A percentile compares a stretch with the other conserved stretches of the same genome.
phyloP scores from a whole-genome alignment of 176 grass and related monocot species.

The Ensete ventricosum region DNA sequence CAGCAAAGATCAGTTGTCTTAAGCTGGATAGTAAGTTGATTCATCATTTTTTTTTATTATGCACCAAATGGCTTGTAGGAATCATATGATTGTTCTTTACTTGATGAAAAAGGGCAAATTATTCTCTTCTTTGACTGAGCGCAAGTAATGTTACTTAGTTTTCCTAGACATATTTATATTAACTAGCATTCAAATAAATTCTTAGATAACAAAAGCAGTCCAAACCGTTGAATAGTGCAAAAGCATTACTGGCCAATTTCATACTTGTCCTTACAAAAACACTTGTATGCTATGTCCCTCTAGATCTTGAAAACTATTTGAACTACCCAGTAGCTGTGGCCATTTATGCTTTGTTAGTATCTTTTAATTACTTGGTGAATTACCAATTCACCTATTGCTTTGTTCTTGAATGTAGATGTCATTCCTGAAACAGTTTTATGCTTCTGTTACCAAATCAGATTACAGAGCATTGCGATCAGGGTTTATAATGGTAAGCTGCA shows the following conservation, averaged over 20 bases:
- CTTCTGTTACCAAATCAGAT: slow-evolving; percentile 81
- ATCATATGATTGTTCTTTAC: neutral
- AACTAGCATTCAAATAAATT: neutral
- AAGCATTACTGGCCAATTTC: too few relatives aligned
- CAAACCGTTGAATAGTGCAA: neutral
- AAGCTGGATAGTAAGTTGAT: slow-evolving; percentile 9
- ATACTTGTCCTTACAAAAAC: too few relatives aligned
- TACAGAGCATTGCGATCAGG: slow-evolving; percentile 72
- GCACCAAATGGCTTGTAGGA: neutral
- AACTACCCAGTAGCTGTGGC: neutral
- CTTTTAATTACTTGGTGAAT: neutral
- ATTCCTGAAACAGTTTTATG: slow-evolving; percentile 73
- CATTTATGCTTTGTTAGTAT: neutral
- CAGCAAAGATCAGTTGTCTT: slow-evolving; percentile 14
- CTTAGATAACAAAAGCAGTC: neutral
- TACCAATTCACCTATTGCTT: slow-evolving; percentile 18
- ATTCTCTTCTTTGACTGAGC: neutral
- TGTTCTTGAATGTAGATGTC: slow-evolving; percentile 44
- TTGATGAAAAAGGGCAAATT: neutral
- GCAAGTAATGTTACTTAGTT: neutral
- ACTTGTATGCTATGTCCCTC: neutral
- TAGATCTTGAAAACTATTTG: neutral
- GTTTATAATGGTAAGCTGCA: slow-evolving; percentile 53
- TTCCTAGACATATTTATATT: neutral
- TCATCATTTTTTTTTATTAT: neutral